Base-by-base conservation (phyloP, 768 basidiomycete genomes). In the Leccinum variicolor region DNA sequence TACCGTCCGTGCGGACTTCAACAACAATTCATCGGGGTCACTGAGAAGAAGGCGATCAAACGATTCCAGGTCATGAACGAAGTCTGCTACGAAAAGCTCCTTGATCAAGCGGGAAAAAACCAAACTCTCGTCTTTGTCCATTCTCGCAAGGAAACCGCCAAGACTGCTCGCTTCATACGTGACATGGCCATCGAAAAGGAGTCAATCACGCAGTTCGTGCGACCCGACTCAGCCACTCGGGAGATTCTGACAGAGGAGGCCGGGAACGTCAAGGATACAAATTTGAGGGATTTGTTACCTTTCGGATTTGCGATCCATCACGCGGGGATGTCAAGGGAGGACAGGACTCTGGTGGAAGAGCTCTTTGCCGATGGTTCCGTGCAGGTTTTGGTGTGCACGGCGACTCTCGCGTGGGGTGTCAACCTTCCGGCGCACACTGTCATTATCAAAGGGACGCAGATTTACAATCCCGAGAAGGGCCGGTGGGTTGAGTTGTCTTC, bases 381-480 rank as follows among this genome's bases (percentile, higher is more conserved):
- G 29, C 94, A 96, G 69, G 95, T 98, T 0, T 79, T 99, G 25
- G 93, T 97, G 46, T 97, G 93, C 70, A 99, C 97, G 0, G 97
- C 97, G 5, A 98, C 96, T 2, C 86, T 99, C 36, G 97, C 97
- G 1, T 99, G 97, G 97, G 97, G 96, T 77, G 96, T 99, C 74
- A 99, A 99, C 69, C 77, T 98, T 0, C 97, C 97, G 3, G 96
- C 95, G 1, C 97, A 98, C 62, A 90, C 93, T 8, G 96, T 98
- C 74, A 94, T 98, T 76, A 98, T 99, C 80, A 99, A 98, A 72
- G 97, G 97, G n/a, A 98, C 97, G 0, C 95, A 98, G 75, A 95
- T 98, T 60, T 99, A 98, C 75, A 98, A 97, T 72, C 97, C 97
- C 0, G 95, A 97, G 74, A 97, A 98, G 75, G 97, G 97, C 19